Conservation (phyloP, 306 rosid genomes). For the Senna siamea region DNA sequence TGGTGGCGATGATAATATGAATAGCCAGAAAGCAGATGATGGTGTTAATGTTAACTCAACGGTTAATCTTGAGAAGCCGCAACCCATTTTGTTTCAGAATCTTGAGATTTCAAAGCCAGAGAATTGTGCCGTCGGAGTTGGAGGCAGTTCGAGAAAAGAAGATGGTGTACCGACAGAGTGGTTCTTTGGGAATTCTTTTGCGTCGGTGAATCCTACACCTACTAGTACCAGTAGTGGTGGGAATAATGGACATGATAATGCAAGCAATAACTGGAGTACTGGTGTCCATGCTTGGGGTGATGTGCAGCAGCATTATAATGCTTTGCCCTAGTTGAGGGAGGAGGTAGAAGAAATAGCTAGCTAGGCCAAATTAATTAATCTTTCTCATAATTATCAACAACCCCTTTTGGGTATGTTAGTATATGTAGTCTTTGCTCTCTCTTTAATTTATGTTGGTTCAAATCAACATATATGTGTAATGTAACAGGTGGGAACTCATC, state of each 20-base stretch:
- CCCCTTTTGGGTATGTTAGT: constrained; percentile 37
- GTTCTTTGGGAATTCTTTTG: constrained; percentile 81
- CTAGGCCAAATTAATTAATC: constrained; percentile 2
- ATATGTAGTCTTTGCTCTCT: background rate
- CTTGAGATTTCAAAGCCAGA: constrained; percentile 53
- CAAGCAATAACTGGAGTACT: no score
- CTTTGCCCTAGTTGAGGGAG: constrained; percentile 67
- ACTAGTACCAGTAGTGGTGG: no score
- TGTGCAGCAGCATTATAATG: constrained; percentile 72
- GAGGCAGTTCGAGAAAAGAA: constrained; percentile 49
- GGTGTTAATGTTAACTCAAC: background rate
- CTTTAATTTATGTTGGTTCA: constrained; percentile 28
- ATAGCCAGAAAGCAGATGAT: constrained; percentile 12
- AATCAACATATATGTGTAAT: constrained; percentile 17
- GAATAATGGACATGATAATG: no score
- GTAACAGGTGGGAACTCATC: constrained; percentile 41
- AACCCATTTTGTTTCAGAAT: constrained; percentile 67
- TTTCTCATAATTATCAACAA: constrained; percentile 15
- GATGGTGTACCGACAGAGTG: constrained; percentile 68
- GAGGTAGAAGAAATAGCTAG: background rate
- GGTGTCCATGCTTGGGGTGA: constrained; percentile 78
- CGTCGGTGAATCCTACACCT: constrained; percentile 60
- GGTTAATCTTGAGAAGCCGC: constrained; percentile 38
- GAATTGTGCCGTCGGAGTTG: constrained; percentile 31
- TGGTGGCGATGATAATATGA: constrained; percentile 34